Percentiles rank a stretch among this genome's conserved stretches.
These are phyloP conservation scores for Capsicum rhomboideum DNA, from an alignment of 257 asterid genomes.

Conservation along the genomic window DNA sequence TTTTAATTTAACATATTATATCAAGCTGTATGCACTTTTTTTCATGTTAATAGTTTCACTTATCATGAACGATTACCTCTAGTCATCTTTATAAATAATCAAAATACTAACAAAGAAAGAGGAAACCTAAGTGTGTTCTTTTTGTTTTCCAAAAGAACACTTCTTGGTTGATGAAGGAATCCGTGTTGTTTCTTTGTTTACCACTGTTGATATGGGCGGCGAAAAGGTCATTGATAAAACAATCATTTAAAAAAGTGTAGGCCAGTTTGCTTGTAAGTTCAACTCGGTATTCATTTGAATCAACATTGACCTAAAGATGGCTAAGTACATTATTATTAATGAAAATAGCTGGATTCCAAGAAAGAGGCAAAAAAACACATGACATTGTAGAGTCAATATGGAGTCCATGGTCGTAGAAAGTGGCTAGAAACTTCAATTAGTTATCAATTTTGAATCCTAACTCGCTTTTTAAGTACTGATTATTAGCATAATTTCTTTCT, in stretches of 20 bases:
- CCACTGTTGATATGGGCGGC: not conserved
- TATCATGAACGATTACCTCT: not conserved
- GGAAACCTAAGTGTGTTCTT: no score
- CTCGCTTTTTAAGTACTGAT: not conserved
- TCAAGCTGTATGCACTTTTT: no score
- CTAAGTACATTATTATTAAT: not conserved
- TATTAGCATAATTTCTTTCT: no score
- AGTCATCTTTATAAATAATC: no score
- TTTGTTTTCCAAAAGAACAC: no score
- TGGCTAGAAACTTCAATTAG: not conserved
- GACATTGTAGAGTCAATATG: not conserved
- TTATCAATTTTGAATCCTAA: not conserved
- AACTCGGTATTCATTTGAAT: not conserved
- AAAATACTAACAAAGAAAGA: no score
- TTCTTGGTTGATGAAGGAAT: not conserved
- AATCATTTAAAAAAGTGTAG: not conserved
- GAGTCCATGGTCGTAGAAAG: not conserved
- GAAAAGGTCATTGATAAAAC: not conserved
- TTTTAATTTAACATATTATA: no score
- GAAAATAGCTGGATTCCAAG: slow-evolving; percentile 4
- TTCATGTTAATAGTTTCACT: not conserved
- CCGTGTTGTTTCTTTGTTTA: not conserved
- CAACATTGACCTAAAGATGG: not conserved
- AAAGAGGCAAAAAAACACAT: not conserved
- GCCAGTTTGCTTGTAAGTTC: not conserved